Percentiles rank a stretch among this genome's conserved stretches.
phyloP scores from a whole-genome alignment of 192 early-diverging fungal species.

The Cetraspora pellucida region DNA sequence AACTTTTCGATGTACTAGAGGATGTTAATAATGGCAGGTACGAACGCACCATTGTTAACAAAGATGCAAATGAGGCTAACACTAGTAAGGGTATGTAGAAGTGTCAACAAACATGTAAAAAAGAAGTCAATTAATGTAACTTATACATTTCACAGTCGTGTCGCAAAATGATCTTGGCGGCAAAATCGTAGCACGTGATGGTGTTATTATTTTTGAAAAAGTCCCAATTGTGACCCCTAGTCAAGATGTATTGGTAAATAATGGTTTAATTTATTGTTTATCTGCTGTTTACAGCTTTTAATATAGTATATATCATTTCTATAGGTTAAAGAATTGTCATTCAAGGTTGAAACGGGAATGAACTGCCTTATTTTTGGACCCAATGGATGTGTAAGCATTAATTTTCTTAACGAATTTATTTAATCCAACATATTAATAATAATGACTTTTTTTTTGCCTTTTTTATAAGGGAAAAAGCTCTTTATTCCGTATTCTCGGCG shows the following conservation, averaged over 20 bases:
- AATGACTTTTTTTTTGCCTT: background rate
- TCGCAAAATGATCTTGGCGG: conserved; percentile 55
- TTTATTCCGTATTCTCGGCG: conserved; percentile 66
- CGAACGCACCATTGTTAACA: conserved; percentile 55
- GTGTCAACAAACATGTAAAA: background rate
- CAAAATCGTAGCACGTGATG: conserved; percentile 52
- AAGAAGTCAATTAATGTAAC: background rate
- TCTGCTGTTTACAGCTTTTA: background rate
- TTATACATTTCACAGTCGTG: conserved; percentile 37
- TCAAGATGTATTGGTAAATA: conserved; percentile 57
- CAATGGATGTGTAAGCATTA: conserved; percentile 49
- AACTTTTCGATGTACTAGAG: conserved; percentile 58
- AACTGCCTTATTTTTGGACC: conserved; percentile 74
- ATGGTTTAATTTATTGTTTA: background rate
- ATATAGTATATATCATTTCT: background rate
- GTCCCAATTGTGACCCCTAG: conserved; percentile 81
- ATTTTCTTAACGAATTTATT: background rate
- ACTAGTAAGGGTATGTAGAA: conserved; percentile 37
- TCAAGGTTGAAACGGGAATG: conserved; percentile 72
- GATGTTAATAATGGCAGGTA: conserved; percentile 61
- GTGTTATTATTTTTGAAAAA: conserved; percentile 67
- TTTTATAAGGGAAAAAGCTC: conserved; percentile 56
- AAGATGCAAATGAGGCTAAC: conserved; percentile 41
- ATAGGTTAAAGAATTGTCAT: conserved; percentile 68
- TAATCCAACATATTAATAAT: background rate